Evolutionary conservation across 192 early-diverging fungal species (phyloP), one percentile per base, ranked within the genome.

Genomic region (Backusella psychrophila): DNA sequence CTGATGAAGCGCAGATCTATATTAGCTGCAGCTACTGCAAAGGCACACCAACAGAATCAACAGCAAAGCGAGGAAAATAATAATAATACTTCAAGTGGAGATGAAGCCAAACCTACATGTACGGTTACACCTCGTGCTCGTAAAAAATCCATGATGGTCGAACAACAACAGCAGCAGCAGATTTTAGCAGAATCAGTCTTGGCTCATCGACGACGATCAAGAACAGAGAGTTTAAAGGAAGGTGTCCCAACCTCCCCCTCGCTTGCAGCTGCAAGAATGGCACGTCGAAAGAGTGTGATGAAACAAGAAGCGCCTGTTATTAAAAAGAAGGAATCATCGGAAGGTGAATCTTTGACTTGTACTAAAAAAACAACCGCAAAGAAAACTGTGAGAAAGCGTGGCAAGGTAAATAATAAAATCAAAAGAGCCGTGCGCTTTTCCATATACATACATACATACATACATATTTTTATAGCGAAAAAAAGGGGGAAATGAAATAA

Each of bases 171-270:
- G 14, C 53, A 63, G 19, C 72, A 63, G 4, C 72, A 26, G n/a
- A 21, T 15, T 33, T 65, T 17, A 4, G 53, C 44, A 3, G 36
- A 34, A 15, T 26, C 65, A 0, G 44, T n/a, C 23, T 26, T 78
- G 19, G 35, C 67, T 6, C 7, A 69, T 56, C 65, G 78, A 38
- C 72, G 78, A 5, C 67, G 46, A 56, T 73, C 72, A 1, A n/a
- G 78, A n/a, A 79, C 78, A 6, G 78, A 79, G 39, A 70, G 66
- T n/a, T 39, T 79, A 36, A 79, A 79, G 29, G 78, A 79, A 41
- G 78, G 78, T 26, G 26, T 79, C 0, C 78, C 78, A 17, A 79
- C 78, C 3, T 46, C 72, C 21, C 73, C 71, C n/a, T 74, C 77
- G 8, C 38, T 74, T 29, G 31, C 23, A 38, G 67, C 78, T 6